phyloP scores from a whole-genome alignment of 2,329 filamentous ascomycete species.

The Dryadomyces sulphureus region DNA sequence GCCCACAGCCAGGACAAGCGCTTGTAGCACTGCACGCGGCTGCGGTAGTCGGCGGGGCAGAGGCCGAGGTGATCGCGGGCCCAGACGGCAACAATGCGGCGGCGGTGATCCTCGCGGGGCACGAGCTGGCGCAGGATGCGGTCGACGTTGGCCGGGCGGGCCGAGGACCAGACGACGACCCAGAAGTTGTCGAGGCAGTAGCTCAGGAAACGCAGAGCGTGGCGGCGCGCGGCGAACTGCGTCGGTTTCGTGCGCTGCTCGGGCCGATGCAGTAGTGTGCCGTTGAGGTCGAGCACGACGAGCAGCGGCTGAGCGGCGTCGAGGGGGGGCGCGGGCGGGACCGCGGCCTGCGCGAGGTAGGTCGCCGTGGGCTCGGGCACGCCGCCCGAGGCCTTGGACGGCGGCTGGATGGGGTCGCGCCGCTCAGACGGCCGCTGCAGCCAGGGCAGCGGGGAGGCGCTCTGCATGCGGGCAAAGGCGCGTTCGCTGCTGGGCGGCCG shows the following conservation, averaged over 20 bases:
- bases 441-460: too few relatives aligned
- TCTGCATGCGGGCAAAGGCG: neutral
- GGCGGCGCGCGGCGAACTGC: slow-evolving; percentile 50
- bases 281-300: slow-evolving; percentile 84
- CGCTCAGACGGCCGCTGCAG: neutral
- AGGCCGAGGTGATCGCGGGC: slow-evolving; percentile 64
- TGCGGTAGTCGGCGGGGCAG: slow-evolving; percentile 43
- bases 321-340: neutral
- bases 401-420: slow-evolving; percentile 6
- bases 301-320: slow-evolving; percentile 47
- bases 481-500: neutral
- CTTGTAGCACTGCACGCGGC: slow-evolving; percentile 81
- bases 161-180: slow-evolving; percentile 87
- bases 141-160: slow-evolving; percentile 55
- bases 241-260: slow-evolving; percentile 27
- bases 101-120: neutral
- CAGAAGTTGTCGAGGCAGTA: slow-evolving; percentile 62
- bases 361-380: slow-evolving; percentile 42
- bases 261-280: slow-evolving; percentile 67
- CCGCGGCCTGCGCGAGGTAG: slow-evolving; percentile 44
- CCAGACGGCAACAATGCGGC: slow-evolving; percentile 56
- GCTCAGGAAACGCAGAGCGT: slow-evolving; percentile 52
- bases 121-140: slow-evolving; percentile 55
- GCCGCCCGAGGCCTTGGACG: slow-evolving; percentile 33
- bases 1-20: slow-evolving; percentile 60